Percentiles rank a stretch among this genome's conserved stretches.
Conservation (phyloP, 2,329 filamentous ascomycete genomes). For the Phoma sp. region DNA sequence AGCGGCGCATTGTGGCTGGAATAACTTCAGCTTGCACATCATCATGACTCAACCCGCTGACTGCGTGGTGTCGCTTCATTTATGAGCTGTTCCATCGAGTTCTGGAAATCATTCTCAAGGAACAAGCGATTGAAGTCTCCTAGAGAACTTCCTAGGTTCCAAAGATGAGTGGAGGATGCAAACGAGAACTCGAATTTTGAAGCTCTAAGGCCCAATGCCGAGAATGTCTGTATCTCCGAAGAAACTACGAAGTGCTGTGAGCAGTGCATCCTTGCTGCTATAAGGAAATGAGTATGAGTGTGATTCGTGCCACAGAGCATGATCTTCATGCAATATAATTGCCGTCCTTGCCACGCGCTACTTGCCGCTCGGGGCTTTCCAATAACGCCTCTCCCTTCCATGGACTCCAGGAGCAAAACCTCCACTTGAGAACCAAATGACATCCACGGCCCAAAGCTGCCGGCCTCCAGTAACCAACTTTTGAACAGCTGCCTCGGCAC, state of each 20-base stretch:
- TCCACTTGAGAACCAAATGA: background rate
- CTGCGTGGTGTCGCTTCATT: background rate
- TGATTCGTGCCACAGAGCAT: background rate
- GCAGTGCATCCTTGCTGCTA: background rate
- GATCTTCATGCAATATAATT: background rate
- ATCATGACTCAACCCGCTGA: background rate
- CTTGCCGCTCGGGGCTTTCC: background rate
- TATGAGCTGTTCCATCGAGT: background rate
- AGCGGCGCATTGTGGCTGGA: conserved; percentile 2
- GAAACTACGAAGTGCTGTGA: background rate
- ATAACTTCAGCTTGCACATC: conserved; percentile 4
- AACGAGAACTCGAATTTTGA: background rate
- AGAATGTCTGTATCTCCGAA: background rate
- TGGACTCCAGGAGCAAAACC: background rate
- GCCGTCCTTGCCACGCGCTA: background rate
- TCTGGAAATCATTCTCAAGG: background rate
- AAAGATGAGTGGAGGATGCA: background rate
- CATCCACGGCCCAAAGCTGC: conserved; percentile 27
- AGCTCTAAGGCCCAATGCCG: background rate
- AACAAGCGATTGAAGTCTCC: background rate
- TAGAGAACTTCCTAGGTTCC: too few species aligned
- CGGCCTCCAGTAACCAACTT: conserved; percentile 34
- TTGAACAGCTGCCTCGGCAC: conserved; percentile 49
- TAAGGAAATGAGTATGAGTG: background rate
- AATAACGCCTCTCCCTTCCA: background rate